Evolutionary conservation across 371 early-diverging fungal genomes (phyloP).

Genomic region (Sporodiniella umbellata): DNA sequence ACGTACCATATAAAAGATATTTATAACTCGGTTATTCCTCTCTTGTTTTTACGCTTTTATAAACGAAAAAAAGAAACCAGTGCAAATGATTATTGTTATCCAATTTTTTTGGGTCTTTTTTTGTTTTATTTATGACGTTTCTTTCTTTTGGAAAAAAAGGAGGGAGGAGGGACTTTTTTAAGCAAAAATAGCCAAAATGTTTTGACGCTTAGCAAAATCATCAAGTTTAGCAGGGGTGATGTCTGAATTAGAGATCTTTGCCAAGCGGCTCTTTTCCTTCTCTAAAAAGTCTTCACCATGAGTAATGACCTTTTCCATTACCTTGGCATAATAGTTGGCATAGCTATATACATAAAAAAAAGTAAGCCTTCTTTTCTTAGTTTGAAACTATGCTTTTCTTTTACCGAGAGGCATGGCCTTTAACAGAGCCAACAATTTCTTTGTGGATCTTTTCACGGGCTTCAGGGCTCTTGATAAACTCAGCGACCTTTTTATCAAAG

Average conservation of each 20-base stretch:
- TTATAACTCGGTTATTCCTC: too few relatives aligned
- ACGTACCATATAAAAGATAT: too few relatives aligned
- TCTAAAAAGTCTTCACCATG: conserved; percentile 56
- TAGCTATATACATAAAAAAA: conserved; percentile 9
- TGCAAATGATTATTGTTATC: too few relatives aligned
- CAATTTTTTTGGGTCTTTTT: too few relatives aligned
- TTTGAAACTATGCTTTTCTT: too few relatives aligned
- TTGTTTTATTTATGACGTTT: too few relatives aligned
- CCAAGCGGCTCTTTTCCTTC: conserved; percentile 68
- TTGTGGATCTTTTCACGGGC: conserved; percentile 35
- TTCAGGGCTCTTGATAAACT: conserved; percentile 53
- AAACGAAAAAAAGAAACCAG: too few relatives aligned
- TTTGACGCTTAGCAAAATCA: conserved; percentile 72
- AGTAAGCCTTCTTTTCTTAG: not conserved
- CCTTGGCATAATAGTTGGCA: conserved; percentile 71
- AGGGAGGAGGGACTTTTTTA: too few relatives aligned
- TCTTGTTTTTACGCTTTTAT: too few relatives aligned
- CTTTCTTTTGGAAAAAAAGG: too few relatives aligned
- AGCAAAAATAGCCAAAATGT: conserved; percentile 68
- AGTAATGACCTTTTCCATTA: conserved; percentile 68
- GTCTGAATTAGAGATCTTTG: conserved; percentile 61
- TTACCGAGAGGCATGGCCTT: conserved; percentile 24
- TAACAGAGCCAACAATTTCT: conserved; percentile 35
- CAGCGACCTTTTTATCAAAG: conserved; percentile 63
- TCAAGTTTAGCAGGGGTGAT: conserved; percentile 65